Conservation (phyloP, 1,284 basidiomycete species). For the Pholiota adiposa region DNA sequence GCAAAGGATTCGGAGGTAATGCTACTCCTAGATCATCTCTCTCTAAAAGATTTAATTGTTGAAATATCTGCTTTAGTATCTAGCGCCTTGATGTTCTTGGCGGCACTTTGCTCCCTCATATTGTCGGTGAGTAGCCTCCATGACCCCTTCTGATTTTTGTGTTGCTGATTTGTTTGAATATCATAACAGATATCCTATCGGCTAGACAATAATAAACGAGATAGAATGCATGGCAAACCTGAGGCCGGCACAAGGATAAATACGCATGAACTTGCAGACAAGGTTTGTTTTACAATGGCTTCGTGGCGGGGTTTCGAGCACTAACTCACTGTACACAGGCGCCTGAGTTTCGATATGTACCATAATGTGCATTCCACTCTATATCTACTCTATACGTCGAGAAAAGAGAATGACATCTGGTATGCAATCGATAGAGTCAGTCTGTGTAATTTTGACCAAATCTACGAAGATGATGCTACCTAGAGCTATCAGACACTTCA, state of each 20-base stretch:
- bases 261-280: constrained; percentile 68
- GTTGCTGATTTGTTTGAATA: not conserved
- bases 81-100: constrained; percentile 63
- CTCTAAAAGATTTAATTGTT: no score
- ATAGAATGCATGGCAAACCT: constrained; percentile 58
- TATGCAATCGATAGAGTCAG: not conserved
- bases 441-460: not conserved
- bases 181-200: constrained; percentile 59
- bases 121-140: constrained; percentile 61
- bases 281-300: constrained; percentile 41
- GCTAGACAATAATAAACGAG: constrained; percentile 60
- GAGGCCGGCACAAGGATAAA: constrained; percentile 57
- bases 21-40: no score
- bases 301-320: not conserved
- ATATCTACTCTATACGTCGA: no score
- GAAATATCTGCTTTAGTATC: constrained; percentile 42
- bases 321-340: constrained; percentile 35
- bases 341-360: constrained; percentile 53
- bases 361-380: constrained; percentile 29
- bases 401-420: no score
- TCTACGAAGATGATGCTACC: no score
- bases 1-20: constrained; percentile 66
- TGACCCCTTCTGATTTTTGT: not conserved
- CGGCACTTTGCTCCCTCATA: constrained; percentile 52
- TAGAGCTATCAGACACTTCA: no score